These are phyloP conservation scores for Cryphonectria nitschkei DNA, from an alignment of 2,329 filamentous ascomycete species.

Conservation along the genomic window DNA sequence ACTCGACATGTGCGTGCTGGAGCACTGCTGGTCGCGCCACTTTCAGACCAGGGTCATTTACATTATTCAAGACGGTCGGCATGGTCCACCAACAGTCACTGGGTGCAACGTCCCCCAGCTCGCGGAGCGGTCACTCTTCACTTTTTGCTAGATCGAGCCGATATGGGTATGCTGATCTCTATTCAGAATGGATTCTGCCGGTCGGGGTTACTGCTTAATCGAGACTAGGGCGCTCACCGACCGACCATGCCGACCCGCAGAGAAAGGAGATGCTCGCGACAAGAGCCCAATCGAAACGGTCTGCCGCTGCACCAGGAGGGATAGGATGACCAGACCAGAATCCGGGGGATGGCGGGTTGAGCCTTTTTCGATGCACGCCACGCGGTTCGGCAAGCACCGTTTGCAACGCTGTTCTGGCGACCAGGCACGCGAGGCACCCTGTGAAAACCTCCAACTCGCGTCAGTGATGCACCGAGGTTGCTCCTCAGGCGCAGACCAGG, in stretches of 20 bases:
- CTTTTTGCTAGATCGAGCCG: conserved; percentile 44
- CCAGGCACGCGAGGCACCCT: conserved; percentile 21
- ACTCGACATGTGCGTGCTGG: neutral
- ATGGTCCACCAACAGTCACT: conserved; percentile 21
- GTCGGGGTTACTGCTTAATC: conserved; percentile 43
- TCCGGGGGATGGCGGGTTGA: conserved; percentile 21
- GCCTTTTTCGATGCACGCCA: conserved; percentile 26
- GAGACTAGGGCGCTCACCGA: conserved; percentile 37
- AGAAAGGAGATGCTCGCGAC: conserved; percentile 28
- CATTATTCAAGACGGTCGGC: conserved; percentile 13
- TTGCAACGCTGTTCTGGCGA: conserved; percentile 28
- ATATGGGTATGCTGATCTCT: conserved; percentile 40
- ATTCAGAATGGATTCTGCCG: conserved; percentile 40
- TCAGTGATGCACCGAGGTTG: conserved; percentile 9
- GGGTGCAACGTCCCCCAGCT: conserved; percentile 25
- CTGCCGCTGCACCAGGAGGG: conserved; percentile 19
- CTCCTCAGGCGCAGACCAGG: conserved; percentile 15
- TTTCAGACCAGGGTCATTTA: conserved; percentile 16
- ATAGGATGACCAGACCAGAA: conserved; percentile 22
- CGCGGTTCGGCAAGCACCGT: conserved; percentile 34
- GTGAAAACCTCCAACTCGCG: neutral
- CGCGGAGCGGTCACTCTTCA: conserved; percentile 31
- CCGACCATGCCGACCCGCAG: conserved; percentile 24
- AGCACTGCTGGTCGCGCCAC: conserved; percentile 6
- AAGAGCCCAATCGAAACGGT: conserved; percentile 26